Conservation (phyloP, 257 asterid species). For the Mentha longifolia region DNA sequence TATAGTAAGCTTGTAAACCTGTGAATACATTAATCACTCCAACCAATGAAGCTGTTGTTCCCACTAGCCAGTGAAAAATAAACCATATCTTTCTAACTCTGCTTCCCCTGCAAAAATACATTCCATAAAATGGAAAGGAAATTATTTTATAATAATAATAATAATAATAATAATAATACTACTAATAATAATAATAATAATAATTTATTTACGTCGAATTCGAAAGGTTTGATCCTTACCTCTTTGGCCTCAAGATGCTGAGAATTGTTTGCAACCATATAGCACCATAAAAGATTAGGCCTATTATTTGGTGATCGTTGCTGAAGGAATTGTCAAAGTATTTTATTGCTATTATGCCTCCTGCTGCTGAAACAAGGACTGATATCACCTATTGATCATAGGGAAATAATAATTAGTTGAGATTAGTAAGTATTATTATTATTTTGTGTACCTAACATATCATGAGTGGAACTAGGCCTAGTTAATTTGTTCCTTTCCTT, state of each 20-base stretch:
- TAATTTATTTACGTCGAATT: background rate
- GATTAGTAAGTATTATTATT: background rate
- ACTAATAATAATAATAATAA: no score
- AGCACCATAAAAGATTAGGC: constrained; percentile 61
- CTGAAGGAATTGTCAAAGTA: constrained; percentile 69
- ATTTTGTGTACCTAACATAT: constrained; percentile 2
- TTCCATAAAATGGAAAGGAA: no score
- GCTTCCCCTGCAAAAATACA: constrained; percentile 62
- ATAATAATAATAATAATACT: no score
- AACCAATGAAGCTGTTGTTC: constrained; percentile 56
- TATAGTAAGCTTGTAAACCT: constrained; percentile 70
- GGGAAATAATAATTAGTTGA: background rate
- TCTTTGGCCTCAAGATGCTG: constrained; percentile 64
- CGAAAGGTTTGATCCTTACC: constrained; percentile 39
- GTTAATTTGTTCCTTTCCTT: constrained; percentile 35
- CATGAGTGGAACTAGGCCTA: constrained; percentile 29
- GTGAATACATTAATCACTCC: constrained; percentile 71
- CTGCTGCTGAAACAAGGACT: constrained; percentile 69
- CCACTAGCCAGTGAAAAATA: constrained; percentile 74
- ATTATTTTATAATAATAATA: no score
- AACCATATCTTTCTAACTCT: constrained; percentile 66
- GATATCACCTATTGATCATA: constrained; percentile 48
- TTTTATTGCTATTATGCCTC: constrained; percentile 62
- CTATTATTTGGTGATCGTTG: constrained; percentile 73
- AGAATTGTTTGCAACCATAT: constrained; percentile 70